Percentiles rank a stretch among this genome's conserved stretches.
These are phyloP conservation scores for Fragaria vesca DNA, from an alignment of 306 rosid species.

Conservation along the genomic window DNA sequence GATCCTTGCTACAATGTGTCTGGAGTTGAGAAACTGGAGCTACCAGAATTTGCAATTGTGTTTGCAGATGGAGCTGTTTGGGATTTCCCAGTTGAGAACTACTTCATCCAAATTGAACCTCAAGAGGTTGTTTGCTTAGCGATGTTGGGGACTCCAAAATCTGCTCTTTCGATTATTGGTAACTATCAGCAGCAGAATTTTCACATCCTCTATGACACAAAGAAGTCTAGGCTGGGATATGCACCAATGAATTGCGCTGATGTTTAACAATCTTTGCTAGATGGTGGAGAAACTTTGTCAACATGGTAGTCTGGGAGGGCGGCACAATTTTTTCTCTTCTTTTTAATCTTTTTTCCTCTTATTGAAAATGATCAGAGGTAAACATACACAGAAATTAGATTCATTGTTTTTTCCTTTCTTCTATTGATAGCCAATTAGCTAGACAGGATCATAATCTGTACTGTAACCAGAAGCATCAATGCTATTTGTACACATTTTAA, in stretches of 20 bases:
- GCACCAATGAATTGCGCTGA: slow-evolving; percentile 91
- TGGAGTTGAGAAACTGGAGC: slow-evolving; percentile 62
- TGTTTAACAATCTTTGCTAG: slow-evolving; percentile 35
- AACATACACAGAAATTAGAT: slow-evolving; percentile 19
- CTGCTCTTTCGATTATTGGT: slow-evolving; percentile 81
- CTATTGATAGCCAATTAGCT: background rate
- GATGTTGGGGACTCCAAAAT: slow-evolving; percentile 63
- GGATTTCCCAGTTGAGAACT: slow-evolving; percentile 90
- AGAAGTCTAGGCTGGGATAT: slow-evolving; percentile 84
- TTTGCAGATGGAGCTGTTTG: slow-evolving; percentile 86
- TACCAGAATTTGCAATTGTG: slow-evolving; percentile 71
- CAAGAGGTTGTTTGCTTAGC: slow-evolving; percentile 76
- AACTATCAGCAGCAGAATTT: slow-evolving; percentile 99
- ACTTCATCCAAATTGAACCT: slow-evolving; percentile 73
- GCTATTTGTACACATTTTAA: slow-evolving; percentile 8
- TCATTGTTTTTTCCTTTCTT: slow-evolving; percentile 1
- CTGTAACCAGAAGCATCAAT: background rate
- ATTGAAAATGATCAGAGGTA: background rate
- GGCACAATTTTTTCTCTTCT: slow-evolving; percentile 17
- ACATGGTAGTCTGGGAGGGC: slow-evolving; percentile 27
- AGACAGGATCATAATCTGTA: slow-evolving; percentile 15
- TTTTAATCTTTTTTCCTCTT: slow-evolving; percentile 1
- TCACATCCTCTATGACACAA: slow-evolving; percentile 73
- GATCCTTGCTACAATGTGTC: slow-evolving; percentile 95
- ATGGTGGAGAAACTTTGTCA: slow-evolving; percentile 36